These are phyloP conservation scores for Aspergillus neoniger DNA, from an alignment of 2,329 filamentous ascomycete species.

Conservation along the genomic window DNA sequence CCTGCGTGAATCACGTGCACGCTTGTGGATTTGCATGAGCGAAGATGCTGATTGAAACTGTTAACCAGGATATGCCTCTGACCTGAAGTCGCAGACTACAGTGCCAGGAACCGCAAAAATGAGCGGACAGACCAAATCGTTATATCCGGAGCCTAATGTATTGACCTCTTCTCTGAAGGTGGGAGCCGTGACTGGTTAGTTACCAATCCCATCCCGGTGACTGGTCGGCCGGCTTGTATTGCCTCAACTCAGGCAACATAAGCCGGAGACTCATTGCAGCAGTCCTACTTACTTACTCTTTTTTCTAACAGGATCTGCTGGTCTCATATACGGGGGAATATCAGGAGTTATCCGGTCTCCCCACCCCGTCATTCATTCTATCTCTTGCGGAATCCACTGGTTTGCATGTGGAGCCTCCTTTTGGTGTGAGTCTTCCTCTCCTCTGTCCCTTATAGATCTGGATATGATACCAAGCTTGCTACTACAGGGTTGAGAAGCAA, in stretches of 20 bases:
- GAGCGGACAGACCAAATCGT: neutral
- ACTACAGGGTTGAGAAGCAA: constrained; percentile 46
- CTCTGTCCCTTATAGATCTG: neutral
- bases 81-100: neutral
- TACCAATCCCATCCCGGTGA: neutral
- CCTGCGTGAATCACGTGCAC: neutral
- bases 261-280: neutral
- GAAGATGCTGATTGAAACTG: neutral
- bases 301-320: constrained; percentile 45
- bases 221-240: constrained; percentile 7
- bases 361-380: constrained; percentile 67
- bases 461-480: constrained; percentile 21
- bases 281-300: constrained; percentile 3
- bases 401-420: constrained; percentile 75
- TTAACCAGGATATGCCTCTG: neutral
- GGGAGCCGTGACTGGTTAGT: constrained; percentile 61
- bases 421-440: constrained; percentile 61
- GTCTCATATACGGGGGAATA: constrained; percentile 66
- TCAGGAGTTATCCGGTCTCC: constrained; percentile 70
- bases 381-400: constrained; percentile 76
- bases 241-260: neutral
- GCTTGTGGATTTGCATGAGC: neutral
- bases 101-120: neutral
- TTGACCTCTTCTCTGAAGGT: constrained; percentile 54
- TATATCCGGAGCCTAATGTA: neutral